phyloP scores from a whole-genome alignment of 2,329 filamentous ascomycete genomes.

The Gliomastix tumulicola region DNA sequence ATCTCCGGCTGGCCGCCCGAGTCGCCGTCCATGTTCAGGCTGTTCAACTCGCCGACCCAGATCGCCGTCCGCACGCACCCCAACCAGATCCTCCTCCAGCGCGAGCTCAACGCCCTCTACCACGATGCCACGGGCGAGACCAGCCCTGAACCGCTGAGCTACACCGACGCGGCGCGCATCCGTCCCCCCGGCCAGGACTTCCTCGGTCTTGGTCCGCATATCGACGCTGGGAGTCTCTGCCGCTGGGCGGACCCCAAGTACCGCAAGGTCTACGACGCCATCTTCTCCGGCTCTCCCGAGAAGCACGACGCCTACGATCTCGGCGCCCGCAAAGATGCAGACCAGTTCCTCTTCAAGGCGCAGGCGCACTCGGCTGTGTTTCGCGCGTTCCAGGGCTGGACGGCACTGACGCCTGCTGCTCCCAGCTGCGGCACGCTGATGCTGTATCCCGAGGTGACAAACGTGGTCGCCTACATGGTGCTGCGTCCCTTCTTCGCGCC shows the following conservation, averaged over 20 bases:
- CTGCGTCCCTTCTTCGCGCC: conserved; percentile 32
- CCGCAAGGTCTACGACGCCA: conserved; percentile 22
- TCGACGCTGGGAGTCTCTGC: conserved; percentile 32
- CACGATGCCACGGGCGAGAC: conserved; percentile 19
- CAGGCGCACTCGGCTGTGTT: conserved; percentile 27
- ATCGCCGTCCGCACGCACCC: conserved; percentile 26
- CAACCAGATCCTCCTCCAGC: conserved; percentile 25
- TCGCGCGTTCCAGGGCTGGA: conserved; percentile 32
- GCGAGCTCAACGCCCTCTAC: conserved; percentile 28
- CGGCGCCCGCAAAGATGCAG: conserved; percentile 19
- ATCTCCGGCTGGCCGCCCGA: conserved; percentile 25
- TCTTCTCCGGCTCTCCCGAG: conserved; percentile 27
- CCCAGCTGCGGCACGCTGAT: conserved; percentile 26
- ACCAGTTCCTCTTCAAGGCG: conserved; percentile 24
- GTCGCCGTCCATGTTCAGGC: conserved; percentile 27
- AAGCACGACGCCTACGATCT: conserved; percentile 28
- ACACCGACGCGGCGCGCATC: conserved; percentile 29
- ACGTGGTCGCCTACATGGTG: conserved; percentile 28
- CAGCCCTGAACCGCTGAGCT: conserved; percentile 26
- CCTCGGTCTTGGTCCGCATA: conserved; percentile 32
- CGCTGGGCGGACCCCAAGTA: conserved; percentile 32
- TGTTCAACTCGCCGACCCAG: conserved; percentile 31
- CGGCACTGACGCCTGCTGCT: conserved; percentile 25
- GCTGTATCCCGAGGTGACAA: conserved; percentile 28
- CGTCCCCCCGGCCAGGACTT: conserved; percentile 27